These are phyloP conservation scores for Tuber borchii DNA, from an alignment of 495 filamentous ascomycete species.

Conservation along the genomic window DNA sequence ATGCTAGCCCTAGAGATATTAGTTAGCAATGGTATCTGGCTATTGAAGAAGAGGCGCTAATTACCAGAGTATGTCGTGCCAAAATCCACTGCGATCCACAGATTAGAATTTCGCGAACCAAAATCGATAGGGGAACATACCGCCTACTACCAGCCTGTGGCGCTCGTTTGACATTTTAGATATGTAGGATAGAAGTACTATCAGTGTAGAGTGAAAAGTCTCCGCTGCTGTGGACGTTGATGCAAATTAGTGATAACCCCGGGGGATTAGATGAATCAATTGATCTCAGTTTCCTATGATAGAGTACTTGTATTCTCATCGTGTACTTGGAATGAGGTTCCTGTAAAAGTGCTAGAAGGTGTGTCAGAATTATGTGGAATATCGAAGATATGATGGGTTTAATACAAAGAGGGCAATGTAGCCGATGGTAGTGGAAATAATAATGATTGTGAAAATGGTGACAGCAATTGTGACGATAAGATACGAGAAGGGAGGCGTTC, in stretches of 20 bases:
- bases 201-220: neutral
- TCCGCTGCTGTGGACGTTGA: neutral
- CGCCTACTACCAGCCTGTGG: slow-evolving; percentile 18
- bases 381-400: too few relatives aligned
- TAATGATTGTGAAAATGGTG: too few relatives aligned
- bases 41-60: neutral
- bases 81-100: slow-evolving; percentile 16
- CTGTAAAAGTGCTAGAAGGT: too few relatives aligned
- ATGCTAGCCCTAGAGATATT: slow-evolving; percentile 11
- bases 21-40: neutral
- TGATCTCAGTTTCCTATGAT: neutral
- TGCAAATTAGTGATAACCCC: neutral
- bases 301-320: too few relatives aligned
- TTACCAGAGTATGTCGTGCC: slow-evolving; percentile 33
- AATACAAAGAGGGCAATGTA: too few relatives aligned
- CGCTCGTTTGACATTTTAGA: slow-evolving; percentile 9
- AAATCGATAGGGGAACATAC: slow-evolving; percentile 1
- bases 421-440: too few relatives aligned
- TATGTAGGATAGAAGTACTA: neutral
- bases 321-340: too few relatives aligned
- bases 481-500: too few relatives aligned
- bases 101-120: neutral
- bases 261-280: neutral
- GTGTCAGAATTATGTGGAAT: too few relatives aligned
- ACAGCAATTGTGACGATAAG: too few relatives aligned